These are phyloP conservation scores for Exophiala sideris DNA, from an alignment of 2,329 filamentous ascomycete genomes.

Conservation along the genomic window DNA sequence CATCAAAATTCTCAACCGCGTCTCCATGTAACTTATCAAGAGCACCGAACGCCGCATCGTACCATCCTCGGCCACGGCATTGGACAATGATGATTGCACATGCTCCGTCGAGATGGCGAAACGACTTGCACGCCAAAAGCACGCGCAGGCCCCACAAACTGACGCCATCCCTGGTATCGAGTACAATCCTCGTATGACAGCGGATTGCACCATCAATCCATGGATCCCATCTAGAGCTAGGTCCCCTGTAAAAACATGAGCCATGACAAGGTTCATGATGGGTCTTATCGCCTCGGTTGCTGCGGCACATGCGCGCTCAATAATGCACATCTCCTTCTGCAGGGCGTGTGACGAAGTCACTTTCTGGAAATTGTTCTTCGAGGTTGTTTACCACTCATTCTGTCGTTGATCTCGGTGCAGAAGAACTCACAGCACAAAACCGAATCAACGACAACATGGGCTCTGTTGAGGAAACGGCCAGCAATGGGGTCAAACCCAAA, in stretches of 20 bases:
- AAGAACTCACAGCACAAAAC: background rate
- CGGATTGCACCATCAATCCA: background rate
- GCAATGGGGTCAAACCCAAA: constrained; percentile 30
- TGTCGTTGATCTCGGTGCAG: background rate
- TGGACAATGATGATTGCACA: background rate
- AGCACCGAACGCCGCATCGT: background rate
- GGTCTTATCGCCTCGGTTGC: background rate
- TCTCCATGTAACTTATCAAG: background rate
- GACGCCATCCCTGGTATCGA: constrained; percentile 6
- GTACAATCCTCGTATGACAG: background rate
- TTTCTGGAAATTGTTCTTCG: background rate
- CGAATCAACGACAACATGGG: background rate
- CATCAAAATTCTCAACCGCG: background rate
- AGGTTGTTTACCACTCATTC: background rate
- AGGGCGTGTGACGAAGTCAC: background rate
- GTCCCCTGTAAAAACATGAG: background rate
- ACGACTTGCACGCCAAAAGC: background rate
- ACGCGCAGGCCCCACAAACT: constrained; percentile 10
- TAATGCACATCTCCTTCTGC: background rate
- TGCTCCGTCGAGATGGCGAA: background rate
- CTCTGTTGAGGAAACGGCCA: background rate
- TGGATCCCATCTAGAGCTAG: background rate
- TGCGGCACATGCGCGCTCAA: background rate
- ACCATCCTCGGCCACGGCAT: background rate
- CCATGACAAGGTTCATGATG: background rate